These are phyloP conservation scores for Petrea volubilis DNA, from an alignment of 257 asterid genomes.

Conservation along the genomic window DNA sequence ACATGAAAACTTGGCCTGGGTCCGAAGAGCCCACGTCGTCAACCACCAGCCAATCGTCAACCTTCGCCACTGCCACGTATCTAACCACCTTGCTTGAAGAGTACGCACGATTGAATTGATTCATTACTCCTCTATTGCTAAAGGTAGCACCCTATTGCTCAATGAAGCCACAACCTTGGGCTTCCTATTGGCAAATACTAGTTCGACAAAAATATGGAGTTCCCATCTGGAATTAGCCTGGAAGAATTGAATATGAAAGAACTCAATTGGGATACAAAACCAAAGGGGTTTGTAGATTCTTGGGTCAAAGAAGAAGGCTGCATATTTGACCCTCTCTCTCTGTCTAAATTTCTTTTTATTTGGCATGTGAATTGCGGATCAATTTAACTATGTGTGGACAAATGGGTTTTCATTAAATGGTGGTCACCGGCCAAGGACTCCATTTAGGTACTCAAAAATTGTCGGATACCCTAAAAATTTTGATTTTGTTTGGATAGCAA, in stretches of 20 bases:
- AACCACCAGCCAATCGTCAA: too few relatives aligned
- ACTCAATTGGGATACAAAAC: constrained; percentile 57
- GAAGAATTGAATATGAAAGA: constrained; percentile 47
- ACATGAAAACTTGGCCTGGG: too few relatives aligned
- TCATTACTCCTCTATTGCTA: constrained; percentile 48
- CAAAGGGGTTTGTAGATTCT: constrained; percentile 57
- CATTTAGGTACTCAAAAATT: too few relatives aligned
- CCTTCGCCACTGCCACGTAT: too few relatives aligned
- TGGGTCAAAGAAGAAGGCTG: constrained; percentile 73
- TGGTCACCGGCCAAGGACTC: constrained; percentile 36
- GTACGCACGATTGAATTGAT: constrained; percentile 73
- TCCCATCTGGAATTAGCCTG: constrained; percentile 34
- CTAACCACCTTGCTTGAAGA: too few relatives aligned
- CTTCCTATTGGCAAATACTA: constrained; percentile 49
- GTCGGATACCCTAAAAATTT: too few relatives aligned
- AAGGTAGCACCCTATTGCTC: constrained; percentile 60
- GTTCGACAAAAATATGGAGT: constrained; percentile 38
- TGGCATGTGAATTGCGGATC: not conserved
- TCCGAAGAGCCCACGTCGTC: too few relatives aligned
- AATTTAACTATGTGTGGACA: constrained; percentile 16
- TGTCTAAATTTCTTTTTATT: too few relatives aligned
- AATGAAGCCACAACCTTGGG: constrained; percentile 55
- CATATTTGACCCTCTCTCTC: constrained; percentile 36
- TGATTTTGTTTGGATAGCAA: too few relatives aligned
- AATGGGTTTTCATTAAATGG: constrained; percentile 30